Evolutionary conservation across 768 basidiomycete genomes (phyloP).

Genomic region (Lentinula edodes): DNA sequence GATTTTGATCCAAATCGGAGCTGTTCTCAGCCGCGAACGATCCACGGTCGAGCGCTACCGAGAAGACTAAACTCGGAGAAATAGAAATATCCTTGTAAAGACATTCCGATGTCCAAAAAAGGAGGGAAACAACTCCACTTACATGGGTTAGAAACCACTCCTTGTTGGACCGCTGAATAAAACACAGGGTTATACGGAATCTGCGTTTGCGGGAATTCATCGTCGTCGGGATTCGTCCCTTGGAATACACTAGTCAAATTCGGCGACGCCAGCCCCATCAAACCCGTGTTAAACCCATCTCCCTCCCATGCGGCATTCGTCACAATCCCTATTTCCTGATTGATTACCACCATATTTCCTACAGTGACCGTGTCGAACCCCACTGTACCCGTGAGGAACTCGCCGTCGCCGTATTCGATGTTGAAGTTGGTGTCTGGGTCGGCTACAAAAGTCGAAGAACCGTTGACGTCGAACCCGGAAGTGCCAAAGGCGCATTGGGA

Average conservation of each 20-base stretch:
- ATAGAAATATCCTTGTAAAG: neutral
- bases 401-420: slow-evolving; percentile 16
- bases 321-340: slow-evolving; percentile 16
- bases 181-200: slow-evolving; percentile 15
- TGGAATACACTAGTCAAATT: slow-evolving; percentile 16
- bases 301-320: slow-evolving; percentile 17
- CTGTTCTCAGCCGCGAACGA: slow-evolving; percentile 14
- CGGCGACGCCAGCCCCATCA: slow-evolving; percentile 18
- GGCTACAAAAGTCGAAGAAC: slow-evolving; percentile 14
- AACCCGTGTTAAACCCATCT: slow-evolving; percentile 13
- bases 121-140: neutral
- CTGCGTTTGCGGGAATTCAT: slow-evolving; percentile 9
- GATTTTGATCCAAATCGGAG: slow-evolving; percentile 14
- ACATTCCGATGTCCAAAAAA: no score
- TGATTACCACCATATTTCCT: slow-evolving; percentile 12
- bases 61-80: slow-evolving; percentile 13
- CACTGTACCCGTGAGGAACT: slow-evolving; percentile 14
- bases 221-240: slow-evolving; percentile 14
- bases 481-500: slow-evolving; percentile 15
- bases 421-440: slow-evolving; percentile 16
- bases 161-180: slow-evolving; percentile 13
- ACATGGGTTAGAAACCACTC: slow-evolving; percentile 13
- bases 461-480: slow-evolving; percentile 10
- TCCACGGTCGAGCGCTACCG: slow-evolving; percentile 18
- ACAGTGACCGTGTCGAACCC: slow-evolving; percentile 16